Percentiles rank a stretch among this genome's conserved stretches.
Conservation (phyloP, 495 filamentous ascomycete genomes). For the Trichoderma reesei region DNA sequence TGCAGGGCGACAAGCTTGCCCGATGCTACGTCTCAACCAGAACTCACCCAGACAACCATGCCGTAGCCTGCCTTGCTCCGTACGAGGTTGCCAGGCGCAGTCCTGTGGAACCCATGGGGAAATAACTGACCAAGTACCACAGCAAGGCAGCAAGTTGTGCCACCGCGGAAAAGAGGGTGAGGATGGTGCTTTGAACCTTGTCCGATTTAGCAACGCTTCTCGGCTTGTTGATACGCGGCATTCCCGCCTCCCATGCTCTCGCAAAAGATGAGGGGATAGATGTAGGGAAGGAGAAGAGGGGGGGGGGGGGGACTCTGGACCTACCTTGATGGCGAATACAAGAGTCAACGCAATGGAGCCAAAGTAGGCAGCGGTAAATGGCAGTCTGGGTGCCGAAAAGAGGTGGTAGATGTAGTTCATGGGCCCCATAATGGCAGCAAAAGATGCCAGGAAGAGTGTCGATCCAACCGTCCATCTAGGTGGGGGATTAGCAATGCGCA, state of each 20-base stretch:
- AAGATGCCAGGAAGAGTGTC: constrained; percentile 80
- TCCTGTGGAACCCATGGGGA: constrained; percentile 89
- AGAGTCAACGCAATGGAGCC: constrained; percentile 84
- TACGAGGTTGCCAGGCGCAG: constrained; percentile 78
- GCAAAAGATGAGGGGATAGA: too few species aligned
- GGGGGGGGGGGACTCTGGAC: constrained; percentile 37
- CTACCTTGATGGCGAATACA: constrained; percentile 84
- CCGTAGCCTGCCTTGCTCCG: constrained; percentile 69
- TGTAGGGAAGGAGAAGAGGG: too few species aligned
- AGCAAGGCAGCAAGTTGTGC: constrained; percentile 71
- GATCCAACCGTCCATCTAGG: constrained; percentile 90
- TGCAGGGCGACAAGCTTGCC: not conserved
- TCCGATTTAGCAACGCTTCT: constrained; percentile 17
- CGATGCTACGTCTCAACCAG: not conserved
- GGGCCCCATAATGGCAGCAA: constrained; percentile 89
- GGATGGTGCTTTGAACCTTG: constrained; percentile 67
- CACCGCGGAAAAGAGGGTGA: constrained; percentile 76
- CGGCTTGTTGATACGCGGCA: too few species aligned
- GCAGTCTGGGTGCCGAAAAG: constrained; percentile 71
- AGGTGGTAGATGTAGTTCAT: constrained; percentile 73
- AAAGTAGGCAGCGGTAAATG: constrained; percentile 96
- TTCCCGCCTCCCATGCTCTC: not conserved
- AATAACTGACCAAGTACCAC: constrained; percentile 97
- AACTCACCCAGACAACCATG: constrained; percentile 75
- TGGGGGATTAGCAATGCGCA: constrained; percentile 11